These are phyloP conservation scores for Cutaneotrichosporon spelunceum DNA, from an alignment of 1,284 basidiomycete genomes.

Conservation along the genomic window DNA sequence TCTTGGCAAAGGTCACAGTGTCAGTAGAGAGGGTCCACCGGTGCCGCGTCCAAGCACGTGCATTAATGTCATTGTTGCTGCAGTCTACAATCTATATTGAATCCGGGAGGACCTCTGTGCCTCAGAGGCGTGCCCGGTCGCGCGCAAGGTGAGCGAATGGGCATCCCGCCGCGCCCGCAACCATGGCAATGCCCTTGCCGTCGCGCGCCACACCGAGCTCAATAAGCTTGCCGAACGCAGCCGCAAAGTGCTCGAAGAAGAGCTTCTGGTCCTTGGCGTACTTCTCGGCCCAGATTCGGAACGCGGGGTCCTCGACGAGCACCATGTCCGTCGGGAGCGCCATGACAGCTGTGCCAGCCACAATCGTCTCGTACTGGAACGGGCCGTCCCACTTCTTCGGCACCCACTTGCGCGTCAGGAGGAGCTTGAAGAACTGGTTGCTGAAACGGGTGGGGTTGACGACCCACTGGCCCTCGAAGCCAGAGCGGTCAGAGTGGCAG, in stretches of 20 bases:
- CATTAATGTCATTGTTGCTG: not conserved
- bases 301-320: constrained; percentile 49
- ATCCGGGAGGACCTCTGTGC: not conserved
- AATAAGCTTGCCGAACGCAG: constrained; percentile 51
- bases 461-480: constrained; percentile 53
- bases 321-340: constrained; percentile 58
- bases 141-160: constrained; percentile 36
- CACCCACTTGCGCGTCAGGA: constrained; percentile 56
- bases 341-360: constrained; percentile 56
- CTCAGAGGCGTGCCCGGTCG: constrained; percentile 8
- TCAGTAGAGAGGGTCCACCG: too few relatives aligned
- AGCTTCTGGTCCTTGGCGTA: constrained; percentile 57
- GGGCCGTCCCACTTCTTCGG: constrained; percentile 57
- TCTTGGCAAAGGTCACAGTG: too few relatives aligned
- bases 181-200: constrained; percentile 46
- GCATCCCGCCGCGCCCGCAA: constrained; percentile 46
- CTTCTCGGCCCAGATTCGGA: constrained; percentile 52
- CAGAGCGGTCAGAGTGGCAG: constrained; percentile 54
- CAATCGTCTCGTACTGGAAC: constrained; percentile 52
- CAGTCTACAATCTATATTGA: not conserved
- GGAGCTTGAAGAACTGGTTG: constrained; percentile 55
- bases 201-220: constrained; percentile 54
- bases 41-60: not conserved
- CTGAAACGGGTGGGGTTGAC: constrained; percentile 55
- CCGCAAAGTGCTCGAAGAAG: constrained; percentile 58